These are phyloP conservation scores for Wickerhamiella infanticola DNA, from an alignment of 1,139 yeast species.

Conservation along the genomic window DNA sequence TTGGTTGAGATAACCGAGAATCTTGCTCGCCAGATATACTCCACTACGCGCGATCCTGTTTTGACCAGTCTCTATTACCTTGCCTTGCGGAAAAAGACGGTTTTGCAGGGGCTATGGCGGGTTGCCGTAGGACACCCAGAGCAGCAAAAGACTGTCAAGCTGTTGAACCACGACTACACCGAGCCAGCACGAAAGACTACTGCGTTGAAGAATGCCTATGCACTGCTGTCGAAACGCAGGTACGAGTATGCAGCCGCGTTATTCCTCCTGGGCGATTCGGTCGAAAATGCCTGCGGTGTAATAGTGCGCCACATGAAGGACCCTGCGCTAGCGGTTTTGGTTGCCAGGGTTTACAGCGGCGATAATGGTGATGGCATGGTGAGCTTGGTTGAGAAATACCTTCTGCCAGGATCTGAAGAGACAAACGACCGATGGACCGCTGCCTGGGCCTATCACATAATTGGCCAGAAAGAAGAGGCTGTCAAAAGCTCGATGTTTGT, in stretches of 20 bases:
- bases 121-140: constrained; percentile 64
- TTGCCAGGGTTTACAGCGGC: constrained; percentile 54
- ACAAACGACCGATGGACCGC: constrained; percentile 3
- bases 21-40: constrained; percentile 42
- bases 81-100: constrained; percentile 62
- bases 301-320: constrained; percentile 53
- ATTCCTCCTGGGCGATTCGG: constrained; percentile 63
- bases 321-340: constrained; percentile 57
- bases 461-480: constrained; percentile 2
- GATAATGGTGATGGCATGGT: constrained; percentile 38
- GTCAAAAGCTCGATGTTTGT: constrained; percentile 1
- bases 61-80: constrained; percentile 59
- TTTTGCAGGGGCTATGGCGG: constrained; percentile 71
- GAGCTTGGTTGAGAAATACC: constrained; percentile 32
- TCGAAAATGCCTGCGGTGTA: constrained; percentile 65
- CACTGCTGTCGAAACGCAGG: constrained; percentile 73
- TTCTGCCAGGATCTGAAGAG: constrained; percentile 2
- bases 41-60: constrained; percentile 50
- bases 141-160: constrained; percentile 62
- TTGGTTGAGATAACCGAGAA: constrained; percentile 35
- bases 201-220: constrained; percentile 86
- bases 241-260: constrained; percentile 80
- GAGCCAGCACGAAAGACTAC: constrained; percentile 71
- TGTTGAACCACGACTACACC: constrained; percentile 60
- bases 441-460: constrained; percentile 4